Percentiles rank a stretch among this genome's conserved stretches.
Conservation (phyloP, 805 yeast species). For the Torulaspora gathmanii region DNA sequence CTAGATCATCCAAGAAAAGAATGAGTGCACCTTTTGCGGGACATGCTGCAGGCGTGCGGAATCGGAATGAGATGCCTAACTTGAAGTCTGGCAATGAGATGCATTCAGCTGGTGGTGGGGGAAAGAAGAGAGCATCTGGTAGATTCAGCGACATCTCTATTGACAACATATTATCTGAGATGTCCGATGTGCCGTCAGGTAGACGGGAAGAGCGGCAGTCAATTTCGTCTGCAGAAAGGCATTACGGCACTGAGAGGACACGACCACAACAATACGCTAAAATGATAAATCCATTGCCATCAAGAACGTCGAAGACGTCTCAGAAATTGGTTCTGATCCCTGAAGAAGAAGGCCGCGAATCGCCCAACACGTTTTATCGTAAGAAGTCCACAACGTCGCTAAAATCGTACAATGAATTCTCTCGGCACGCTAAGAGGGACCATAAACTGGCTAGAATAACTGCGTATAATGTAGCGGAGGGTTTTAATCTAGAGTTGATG, state of each 20-base stretch:
- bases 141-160: slow-evolving; percentile 76
- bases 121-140: slow-evolving; percentile 19
- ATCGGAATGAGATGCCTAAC: slow-evolving; percentile 10
- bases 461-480: slow-evolving; percentile 86
- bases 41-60: slow-evolving; percentile 35
- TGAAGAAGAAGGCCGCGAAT: slow-evolving; percentile 30
- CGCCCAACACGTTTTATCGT: slow-evolving; percentile 7
- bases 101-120: slow-evolving; percentile 3
- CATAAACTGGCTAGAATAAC: slow-evolving; percentile 77
- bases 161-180: slow-evolving; percentile 68
- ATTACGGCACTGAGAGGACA: slow-evolving; percentile 12
- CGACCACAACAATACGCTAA: slow-evolving; percentile 20
- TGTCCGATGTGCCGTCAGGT: slow-evolving; percentile 83
- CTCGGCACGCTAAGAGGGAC: slow-evolving; percentile 27
- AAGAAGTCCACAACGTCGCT: slow-evolving; percentile 17
- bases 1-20: slow-evolving; percentile 55
- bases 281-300: slow-evolving; percentile 35
- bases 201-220: slow-evolving; percentile 44
- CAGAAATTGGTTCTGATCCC: slow-evolving; percentile 87
- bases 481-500: slow-evolving; percentile 60
- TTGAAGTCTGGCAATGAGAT: slow-evolving; percentile 6
- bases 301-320: slow-evolving; percentile 79
- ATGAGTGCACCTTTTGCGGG: slow-evolving; percentile 75
- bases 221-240: slow-evolving; percentile 32
- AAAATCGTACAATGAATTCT: slow-evolving; percentile 41